These are phyloP conservation scores for rapeseed (Brassica napus) DNA, from an alignment of 345 rosid genomes.

Conservation along the genomic window DNA sequence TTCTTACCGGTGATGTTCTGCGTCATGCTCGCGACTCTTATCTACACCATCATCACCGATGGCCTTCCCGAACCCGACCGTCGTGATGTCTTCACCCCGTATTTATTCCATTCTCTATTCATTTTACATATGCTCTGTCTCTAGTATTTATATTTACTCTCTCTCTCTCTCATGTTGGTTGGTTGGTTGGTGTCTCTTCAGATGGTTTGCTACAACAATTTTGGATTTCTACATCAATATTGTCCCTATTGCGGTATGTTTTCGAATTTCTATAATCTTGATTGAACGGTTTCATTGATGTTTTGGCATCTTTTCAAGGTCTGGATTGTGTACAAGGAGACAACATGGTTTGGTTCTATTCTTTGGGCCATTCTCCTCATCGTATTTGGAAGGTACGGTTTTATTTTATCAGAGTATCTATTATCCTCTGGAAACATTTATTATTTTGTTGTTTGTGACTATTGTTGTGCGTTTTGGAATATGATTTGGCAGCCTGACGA, in stretches of 20 bases:
- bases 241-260: constrained; percentile 66
- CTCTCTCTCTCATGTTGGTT: background rate
- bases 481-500: constrained; percentile 50
- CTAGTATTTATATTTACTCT: background rate
- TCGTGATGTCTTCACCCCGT: constrained; percentile 66
- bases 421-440: too few species aligned
- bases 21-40: constrained; percentile 54
- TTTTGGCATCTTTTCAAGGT: constrained; percentile 45
- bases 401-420: too few species aligned
- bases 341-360: constrained; percentile 44
- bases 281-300: background rate
- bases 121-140: too few species aligned
- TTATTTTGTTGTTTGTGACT: background rate
- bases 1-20: constrained; percentile 50
- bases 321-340: constrained; percentile 79
- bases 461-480: too few species aligned
- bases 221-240: constrained; percentile 69
- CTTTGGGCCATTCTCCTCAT: constrained; percentile 67
- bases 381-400: constrained; percentile 73
- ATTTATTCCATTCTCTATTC: too few species aligned
- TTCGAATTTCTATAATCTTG: background rate
- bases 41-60: constrained; percentile 59
- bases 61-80: constrained; percentile 82
- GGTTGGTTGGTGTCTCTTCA: constrained; percentile 26
- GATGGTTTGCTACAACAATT: constrained; percentile 79